Evolutionary conservation across 805 yeast species (phyloP).

Genomic region (Priceomyces medius): DNA sequence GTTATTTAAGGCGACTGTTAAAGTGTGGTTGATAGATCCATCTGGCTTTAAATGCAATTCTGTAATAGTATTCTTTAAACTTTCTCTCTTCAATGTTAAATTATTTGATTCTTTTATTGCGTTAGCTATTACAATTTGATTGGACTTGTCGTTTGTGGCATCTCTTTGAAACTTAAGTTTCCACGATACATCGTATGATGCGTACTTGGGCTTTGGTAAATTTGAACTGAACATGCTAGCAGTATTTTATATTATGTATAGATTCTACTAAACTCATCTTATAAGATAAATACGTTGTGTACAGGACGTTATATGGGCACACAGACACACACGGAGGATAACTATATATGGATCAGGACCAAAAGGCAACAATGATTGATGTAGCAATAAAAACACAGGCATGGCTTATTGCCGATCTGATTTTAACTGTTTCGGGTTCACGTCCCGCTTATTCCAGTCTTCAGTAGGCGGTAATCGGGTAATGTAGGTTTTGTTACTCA

Average conservation of each 20-base stretch:
- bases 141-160: constrained; percentile 1
- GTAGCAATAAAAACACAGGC: too few relatives aligned
- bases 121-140: constrained; percentile 4
- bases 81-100: not conserved
- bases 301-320: not conserved
- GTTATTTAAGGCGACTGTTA: constrained; percentile 21
- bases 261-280: not conserved
- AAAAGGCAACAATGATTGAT: too few relatives aligned
- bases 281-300: not conserved
- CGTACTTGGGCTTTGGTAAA: constrained; percentile 33
- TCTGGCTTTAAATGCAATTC: constrained; percentile 24
- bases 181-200: constrained; percentile 15
- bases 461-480: too few relatives aligned
- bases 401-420: too few relatives aligned
- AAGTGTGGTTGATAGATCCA: constrained; percentile 27
- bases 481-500: too few relatives aligned
- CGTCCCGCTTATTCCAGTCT: too few relatives aligned
- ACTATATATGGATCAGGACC: too few relatives aligned
- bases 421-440: too few relatives aligned
- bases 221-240: constrained; percentile 32
- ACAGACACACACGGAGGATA: too few relatives aligned
- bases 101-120: not conserved
- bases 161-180: constrained; percentile 8
- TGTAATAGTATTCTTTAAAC: constrained; percentile 12
- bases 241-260: not conserved